Evolutionary conservation across 2,329 filamentous ascomycete species (phyloP).

Genomic region (Exserohilum turcica): DNA sequence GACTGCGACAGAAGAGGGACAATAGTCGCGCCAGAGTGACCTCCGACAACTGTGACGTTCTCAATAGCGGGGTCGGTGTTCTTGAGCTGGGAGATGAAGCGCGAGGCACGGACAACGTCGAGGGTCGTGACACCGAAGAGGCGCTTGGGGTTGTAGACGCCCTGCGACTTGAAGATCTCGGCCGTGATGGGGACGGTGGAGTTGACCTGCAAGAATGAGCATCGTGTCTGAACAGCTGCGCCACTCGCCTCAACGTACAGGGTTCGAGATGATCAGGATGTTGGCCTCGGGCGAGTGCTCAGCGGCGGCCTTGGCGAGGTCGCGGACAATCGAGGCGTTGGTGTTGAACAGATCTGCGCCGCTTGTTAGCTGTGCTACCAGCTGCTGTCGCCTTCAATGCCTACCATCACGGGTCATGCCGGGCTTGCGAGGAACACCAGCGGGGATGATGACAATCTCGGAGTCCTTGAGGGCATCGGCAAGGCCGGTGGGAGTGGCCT

Average conservation of each 20-base stretch:
- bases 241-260: conserved; percentile 57
- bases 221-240: neutral
- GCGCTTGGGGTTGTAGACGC: conserved; percentile 98
- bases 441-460: conserved; percentile 96
- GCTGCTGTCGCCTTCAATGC: conserved; percentile 19
- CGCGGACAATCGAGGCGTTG: conserved; percentile 98
- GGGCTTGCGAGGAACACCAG: conserved; percentile 97
- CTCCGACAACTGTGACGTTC: conserved; percentile 94
- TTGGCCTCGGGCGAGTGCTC: conserved; percentile 89
- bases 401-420: conserved; percentile 96
- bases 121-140: conserved; percentile 99
- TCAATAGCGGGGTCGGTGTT: conserved; percentile 86
- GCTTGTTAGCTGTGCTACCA: conserved; percentile 16
- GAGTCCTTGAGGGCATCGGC: conserved; percentile 79
- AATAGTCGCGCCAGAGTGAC: conserved; percentile 97
- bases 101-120: conserved; percentile 94
- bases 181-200: conserved; percentile 97
- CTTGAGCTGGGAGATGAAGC: conserved; percentile 97
- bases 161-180: conserved; percentile 93
- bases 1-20: conserved; percentile 97
- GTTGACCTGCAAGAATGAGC: conserved; percentile 69
- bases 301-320: conserved; percentile 93
- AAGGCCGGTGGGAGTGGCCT: conserved; percentile 76
- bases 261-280: conserved; percentile 97
- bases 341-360: conserved; percentile 96